Base-by-base conservation (phyloP, 1,139 yeast species). In the Taphrina populina region DNA sequence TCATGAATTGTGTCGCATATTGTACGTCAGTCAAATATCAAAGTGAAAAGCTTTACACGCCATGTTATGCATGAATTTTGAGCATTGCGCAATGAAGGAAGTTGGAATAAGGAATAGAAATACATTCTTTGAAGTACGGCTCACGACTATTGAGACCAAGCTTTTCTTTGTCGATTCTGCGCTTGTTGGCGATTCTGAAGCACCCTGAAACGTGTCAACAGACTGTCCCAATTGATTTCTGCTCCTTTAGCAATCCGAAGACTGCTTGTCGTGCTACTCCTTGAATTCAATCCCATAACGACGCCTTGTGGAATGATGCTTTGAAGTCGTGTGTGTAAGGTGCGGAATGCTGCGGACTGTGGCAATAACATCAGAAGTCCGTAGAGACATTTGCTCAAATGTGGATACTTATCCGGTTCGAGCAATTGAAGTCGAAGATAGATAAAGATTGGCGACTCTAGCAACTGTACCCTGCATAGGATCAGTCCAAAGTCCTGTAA, bases 331-430 rank as follows among this genome's bases (percentile, higher is more conserved):
- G 84, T 87, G 61, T 84, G 83, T 61, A 94, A 75, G 0, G 86
- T 81, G 20, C 79, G 81, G 69, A 88, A 94, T 0, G 98, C 95
- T n/a, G 88, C 79, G 0, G 96, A 87, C 67, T 94, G 99, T 0
- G 99, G 99, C 54, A 94, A 71, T 4, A 94, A 76, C 99, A 94
- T 94, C 59, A 94, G 74, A 46, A 94, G 77, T 0, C 98, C 98
- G 67, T 88, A 94, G 27, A 94, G 76, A 47, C 95, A 85, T 67
- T 88, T 88, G 76, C 84, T 87, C 39, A 94, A 71, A 65, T 78
- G 85, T 0, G 95, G 95, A 66, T 86, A 79, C 63, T 79, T 81
- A 53, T 83, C 88, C 0, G 96, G 96, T 66, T 88, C 95, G 54
- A 94, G 73, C 23, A 94, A 73, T 69, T 92, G 96, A 60, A 94